These are phyloP conservation scores for Drechslerella dactyloides DNA, from an alignment of 2,329 filamentous ascomycete genomes.

Conservation along the genomic window DNA sequence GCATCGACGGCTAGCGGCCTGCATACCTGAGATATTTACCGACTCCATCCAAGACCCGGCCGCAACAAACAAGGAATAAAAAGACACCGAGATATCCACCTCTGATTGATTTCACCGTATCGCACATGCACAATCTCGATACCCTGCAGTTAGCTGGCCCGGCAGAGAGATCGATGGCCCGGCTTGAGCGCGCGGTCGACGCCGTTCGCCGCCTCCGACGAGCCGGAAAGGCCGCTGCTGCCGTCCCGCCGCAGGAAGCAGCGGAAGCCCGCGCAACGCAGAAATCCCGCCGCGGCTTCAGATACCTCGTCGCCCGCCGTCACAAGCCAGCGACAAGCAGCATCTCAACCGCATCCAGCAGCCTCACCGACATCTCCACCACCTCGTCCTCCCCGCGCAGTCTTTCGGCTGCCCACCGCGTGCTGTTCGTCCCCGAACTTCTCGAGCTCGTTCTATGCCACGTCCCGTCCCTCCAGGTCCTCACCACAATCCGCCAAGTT, in stretches of 20 bases:
- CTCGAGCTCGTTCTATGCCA: constrained; percentile 39
- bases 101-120: constrained; percentile 21
- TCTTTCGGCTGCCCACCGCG: constrained; percentile 21
- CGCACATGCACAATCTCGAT: neutral
- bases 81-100: neutral
- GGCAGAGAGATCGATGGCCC: constrained; percentile 21
- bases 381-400: constrained; percentile 1
- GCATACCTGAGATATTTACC: neutral
- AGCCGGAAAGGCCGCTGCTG: constrained; percentile 2
- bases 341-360: constrained; percentile 8
- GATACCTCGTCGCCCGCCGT: neutral
- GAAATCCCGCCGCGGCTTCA: constrained; percentile 4
- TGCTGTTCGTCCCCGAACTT: constrained; percentile 42
- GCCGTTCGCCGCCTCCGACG: constrained; percentile 39
- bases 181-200: constrained; percentile 25
- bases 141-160: neutral
- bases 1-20: constrained; percentile 1
- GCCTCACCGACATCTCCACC: neutral
- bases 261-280: constrained; percentile 19
- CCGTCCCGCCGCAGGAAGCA: constrained; percentile 7
- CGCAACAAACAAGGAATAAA: too few species aligned
- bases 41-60: neutral
- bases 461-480: constrained; percentile 44
- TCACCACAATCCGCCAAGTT: constrained; percentile 46
- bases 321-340: neutral